These are phyloP conservation scores for Thielaviopsis cerberus DNA, from an alignment of 2,329 filamentous ascomycete genomes.

Conservation along the genomic window DNA sequence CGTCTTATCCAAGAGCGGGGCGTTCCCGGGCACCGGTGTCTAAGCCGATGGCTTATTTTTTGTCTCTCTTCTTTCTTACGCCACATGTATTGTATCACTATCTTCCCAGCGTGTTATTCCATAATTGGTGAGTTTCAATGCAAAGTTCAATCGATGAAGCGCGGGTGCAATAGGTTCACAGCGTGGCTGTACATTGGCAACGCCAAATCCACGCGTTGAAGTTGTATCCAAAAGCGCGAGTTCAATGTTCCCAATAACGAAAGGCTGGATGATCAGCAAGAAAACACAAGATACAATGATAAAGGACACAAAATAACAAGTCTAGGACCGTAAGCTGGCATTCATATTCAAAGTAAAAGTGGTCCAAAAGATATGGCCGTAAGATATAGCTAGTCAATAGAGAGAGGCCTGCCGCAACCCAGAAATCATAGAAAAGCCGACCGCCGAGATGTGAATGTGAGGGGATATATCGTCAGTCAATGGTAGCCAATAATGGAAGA, in stretches of 20 bases:
- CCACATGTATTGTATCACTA: background rate
- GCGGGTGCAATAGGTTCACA: background rate
- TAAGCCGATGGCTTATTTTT: slow-evolving; percentile 17
- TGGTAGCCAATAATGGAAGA: background rate
- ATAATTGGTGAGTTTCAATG: background rate
- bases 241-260: too few species aligned
- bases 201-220: too few species aligned
- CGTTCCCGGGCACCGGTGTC: slow-evolving; percentile 77
- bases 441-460: background rate
- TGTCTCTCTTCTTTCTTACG: background rate
- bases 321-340: background rate
- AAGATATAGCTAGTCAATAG: background rate
- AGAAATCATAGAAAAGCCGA: background rate
- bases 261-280: background rate
- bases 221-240: too few species aligned
- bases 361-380: background rate
- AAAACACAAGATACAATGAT: background rate
- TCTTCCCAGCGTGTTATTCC: background rate
- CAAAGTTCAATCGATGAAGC: background rate
- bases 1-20: slow-evolving; percentile 78
- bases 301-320: background rate
- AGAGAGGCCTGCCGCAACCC: background rate
- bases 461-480: background rate
- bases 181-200: background rate
- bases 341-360: background rate